phyloP scores from a whole-genome alignment of 139 green algal genomes.

The Tetraselmis striata region DNA sequence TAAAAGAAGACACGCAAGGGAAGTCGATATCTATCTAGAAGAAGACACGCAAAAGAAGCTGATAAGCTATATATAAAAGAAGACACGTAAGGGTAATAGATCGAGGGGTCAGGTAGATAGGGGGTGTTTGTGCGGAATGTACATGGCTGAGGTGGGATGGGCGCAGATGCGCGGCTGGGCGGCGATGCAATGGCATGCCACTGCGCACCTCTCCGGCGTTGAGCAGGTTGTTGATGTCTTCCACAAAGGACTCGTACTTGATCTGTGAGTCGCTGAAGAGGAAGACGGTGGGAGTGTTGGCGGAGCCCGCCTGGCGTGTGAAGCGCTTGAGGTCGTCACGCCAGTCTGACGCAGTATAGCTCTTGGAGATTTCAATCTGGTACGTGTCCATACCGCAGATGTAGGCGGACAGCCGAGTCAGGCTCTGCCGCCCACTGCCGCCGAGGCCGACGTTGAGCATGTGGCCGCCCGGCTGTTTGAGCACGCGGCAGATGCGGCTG shows the following conservation, averaged over 20 bases:
- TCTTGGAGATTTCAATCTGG: slow-evolving; percentile 14
- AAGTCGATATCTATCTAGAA: too few species aligned
- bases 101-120: too few species aligned
- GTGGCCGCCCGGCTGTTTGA: slow-evolving; percentile 43
- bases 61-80: too few species aligned
- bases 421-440: slow-evolving; percentile 46
- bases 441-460: slow-evolving; percentile 56
- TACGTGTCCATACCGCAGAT: slow-evolving; percentile 50
- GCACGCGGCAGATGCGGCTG: slow-evolving; percentile 34
- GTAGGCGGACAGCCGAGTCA: slow-evolving; percentile 46
- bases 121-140: too few species aligned
- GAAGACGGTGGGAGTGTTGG: slow-evolving; percentile 27
- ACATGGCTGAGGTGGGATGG: too few species aligned
- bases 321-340: slow-evolving; percentile 14
- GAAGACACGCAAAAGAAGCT: too few species aligned
- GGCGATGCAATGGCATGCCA: too few species aligned
- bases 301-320: slow-evolving; percentile 9
- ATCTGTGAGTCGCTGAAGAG: slow-evolving; percentile 44
- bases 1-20: too few species aligned
- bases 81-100: too few species aligned
- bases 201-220: slow-evolving; percentile 43
- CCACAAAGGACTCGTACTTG: slow-evolving; percentile 35
- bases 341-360: slow-evolving; percentile 16
- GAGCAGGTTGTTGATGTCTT: slow-evolving; percentile 41
- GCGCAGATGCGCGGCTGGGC: too few species aligned